Conservation (phyloP, 2,329 filamentous ascomycete species). For the Ceratocystis diversiconidia region DNA sequence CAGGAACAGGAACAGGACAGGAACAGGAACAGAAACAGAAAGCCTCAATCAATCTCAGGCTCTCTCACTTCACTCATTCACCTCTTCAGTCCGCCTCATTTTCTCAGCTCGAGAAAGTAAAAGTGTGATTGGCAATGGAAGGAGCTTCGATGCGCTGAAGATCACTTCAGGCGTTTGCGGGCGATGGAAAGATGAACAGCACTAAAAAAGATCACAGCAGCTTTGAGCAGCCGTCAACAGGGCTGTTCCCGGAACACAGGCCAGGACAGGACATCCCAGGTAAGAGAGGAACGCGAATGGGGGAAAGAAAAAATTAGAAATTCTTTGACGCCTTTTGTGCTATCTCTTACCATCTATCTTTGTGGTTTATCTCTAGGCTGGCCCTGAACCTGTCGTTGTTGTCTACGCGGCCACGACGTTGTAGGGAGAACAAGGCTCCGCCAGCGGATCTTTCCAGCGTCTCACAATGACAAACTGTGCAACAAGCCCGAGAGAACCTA, state of each 20-base stretch:
- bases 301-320: background rate
- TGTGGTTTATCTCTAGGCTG: background rate
- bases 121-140: slow-evolving; percentile 5
- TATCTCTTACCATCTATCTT: background rate
- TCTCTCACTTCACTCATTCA: background rate
- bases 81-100: background rate
- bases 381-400: background rate
- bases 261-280: background rate
- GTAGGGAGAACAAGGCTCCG: background rate
- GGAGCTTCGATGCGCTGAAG: slow-evolving; percentile 2
- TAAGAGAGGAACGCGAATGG: background rate
- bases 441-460: background rate
- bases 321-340: background rate
- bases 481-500: background rate
- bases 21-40: too few relatives aligned
- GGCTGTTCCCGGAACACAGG: background rate
- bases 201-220: background rate
- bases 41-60: background rate
- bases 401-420: background rate
- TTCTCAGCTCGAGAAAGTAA: slow-evolving; percentile 2
- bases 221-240: background rate
- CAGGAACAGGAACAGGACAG: too few relatives aligned
- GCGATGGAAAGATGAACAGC: background rate
- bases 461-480: slow-evolving; percentile 1
- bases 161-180: background rate